phyloP scores from a whole-genome alignment of 164 flowering plant species.

The Litsea cubeba region DNA sequence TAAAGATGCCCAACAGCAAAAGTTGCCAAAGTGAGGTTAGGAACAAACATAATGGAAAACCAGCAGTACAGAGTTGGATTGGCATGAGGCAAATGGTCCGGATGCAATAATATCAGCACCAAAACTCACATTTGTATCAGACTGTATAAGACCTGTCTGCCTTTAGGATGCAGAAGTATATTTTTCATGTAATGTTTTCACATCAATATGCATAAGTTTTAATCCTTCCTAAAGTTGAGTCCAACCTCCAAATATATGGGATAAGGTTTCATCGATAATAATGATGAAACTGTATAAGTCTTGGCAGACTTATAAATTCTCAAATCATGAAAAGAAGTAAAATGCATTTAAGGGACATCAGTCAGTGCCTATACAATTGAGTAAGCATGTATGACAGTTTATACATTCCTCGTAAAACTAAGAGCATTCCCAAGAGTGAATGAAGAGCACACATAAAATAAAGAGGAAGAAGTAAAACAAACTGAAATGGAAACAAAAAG shows the following conservation, averaged over 20 bases:
- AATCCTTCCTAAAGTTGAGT: no score
- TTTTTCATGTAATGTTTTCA: no score
- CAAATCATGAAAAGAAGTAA: background rate
- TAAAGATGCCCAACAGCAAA: conserved; percentile 7
- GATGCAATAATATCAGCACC: background rate
- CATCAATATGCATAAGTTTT: no score
- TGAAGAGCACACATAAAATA: background rate
- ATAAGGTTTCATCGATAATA: no score
- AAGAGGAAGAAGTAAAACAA: background rate
- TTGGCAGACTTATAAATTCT: no score
- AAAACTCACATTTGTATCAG: background rate
- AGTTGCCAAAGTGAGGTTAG: background rate
- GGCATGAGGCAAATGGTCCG: background rate
- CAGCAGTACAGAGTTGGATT: background rate
- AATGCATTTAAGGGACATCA: background rate
- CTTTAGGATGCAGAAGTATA: background rate
- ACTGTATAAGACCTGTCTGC: background rate
- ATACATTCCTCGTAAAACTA: background rate
- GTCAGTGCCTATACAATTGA: background rate
- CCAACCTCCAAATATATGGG: no score
- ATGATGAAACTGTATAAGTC: no score
- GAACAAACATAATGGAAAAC: background rate
- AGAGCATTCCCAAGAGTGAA: background rate
- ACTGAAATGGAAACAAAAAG: background rate
- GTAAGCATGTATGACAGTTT: background rate